phyloP scores from a whole-genome alignment of 1,284 basidiomycete species.

The Sphagnurus paluster region DNA sequence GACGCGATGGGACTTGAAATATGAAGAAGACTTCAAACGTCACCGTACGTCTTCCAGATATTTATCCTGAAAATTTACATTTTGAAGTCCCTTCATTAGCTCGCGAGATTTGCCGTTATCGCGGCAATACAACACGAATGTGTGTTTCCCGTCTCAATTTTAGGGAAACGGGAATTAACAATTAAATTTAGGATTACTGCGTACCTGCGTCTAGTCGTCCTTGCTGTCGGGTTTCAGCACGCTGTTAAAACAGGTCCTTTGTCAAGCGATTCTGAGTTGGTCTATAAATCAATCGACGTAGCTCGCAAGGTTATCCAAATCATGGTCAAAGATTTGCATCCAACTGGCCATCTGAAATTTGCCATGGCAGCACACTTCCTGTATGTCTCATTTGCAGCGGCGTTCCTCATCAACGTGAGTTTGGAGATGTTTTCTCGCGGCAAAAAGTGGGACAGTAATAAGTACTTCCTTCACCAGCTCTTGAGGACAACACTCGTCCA shows the following conservation, averaged over 20 bases:
- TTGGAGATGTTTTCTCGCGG: no score
- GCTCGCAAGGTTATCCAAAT: slow-evolving; percentile 50
- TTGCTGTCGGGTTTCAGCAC: slow-evolving; percentile 52
- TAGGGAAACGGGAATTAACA: not conserved
- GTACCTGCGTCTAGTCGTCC: slow-evolving; percentile 53
- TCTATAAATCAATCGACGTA: slow-evolving; percentile 45
- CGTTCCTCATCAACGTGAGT: slow-evolving; percentile 56
- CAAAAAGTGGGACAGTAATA: no score
- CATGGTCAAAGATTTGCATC: slow-evolving; percentile 45
- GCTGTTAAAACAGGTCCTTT: slow-evolving; percentile 38
- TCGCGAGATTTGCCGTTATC: slow-evolving; percentile 45
- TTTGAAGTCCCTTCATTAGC: slow-evolving; percentile 23
- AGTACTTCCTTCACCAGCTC: slow-evolving; percentile 31
- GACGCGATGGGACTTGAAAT: slow-evolving; percentile 37
- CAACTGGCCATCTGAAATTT: slow-evolving; percentile 48
- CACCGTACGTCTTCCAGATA: slow-evolving; percentile 33
- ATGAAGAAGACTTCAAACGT: slow-evolving; percentile 36
- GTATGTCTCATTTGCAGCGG: slow-evolving; percentile 60
- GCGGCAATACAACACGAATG: slow-evolving; percentile 48
- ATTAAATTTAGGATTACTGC: slow-evolving; percentile 40
- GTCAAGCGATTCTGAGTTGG: slow-evolving; percentile 39
- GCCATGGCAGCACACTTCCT: slow-evolving; percentile 55
- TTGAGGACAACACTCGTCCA: slow-evolving; percentile 48
- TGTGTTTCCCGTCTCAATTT: slow-evolving; percentile 26
- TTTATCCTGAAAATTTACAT: not conserved